Evolutionary conservation across 371 early-diverging fungal species (phyloP), one percentile per base, ranked within the genome.

Genomic region (Mortierella sp.): DNA sequence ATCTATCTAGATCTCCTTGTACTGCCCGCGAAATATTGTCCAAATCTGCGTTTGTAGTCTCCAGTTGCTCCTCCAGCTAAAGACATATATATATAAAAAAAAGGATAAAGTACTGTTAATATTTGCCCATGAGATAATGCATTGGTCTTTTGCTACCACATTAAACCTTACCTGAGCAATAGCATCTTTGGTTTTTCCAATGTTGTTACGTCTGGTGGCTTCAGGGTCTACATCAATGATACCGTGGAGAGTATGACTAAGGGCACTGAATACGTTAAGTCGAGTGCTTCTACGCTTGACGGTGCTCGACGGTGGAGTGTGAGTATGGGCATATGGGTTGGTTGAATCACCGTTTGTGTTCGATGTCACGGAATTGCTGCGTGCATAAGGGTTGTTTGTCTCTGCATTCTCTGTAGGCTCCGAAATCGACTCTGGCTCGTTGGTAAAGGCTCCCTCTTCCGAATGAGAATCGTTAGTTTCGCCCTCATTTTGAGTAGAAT

Each of bases 171-270:
- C 90, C 85, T 89, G 86, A 22, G 74, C 86, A 67, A 97, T 96
- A 8, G 88, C 89, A 76, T 97, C 98, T n/a, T 92, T 90, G 6
- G 96, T 94, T 69, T 92, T 95, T 10, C 95, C 94, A 60, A 98
- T 96, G 68, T 93, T 93, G 78, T 92, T 93, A 51, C 96, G 93
- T 22, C 98, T 92, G 28, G 96, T 94, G 20, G 93, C 92, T 64
- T 96, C 96, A 1, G 97, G 97, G 78, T 98, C 97, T 9, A 96
- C 96, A 86, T 97, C 98, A 77, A 97, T 95, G 61, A 98, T 91
- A 1, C 96, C 95, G 73, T 94, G 93, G 24, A 94, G 79, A 6
- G 94, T 93, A 66, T 94, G 90, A 5, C 95, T 92, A 3, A 93
- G 81, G 9, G 91, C 88, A 79, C 87, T 91, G 62, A 93, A 88